Evolutionary conservation across 352 stramenopile genomes (phyloP), one percentile per base, ranked within the genome.

Genomic region (Globisporangium echinulatum): DNA sequence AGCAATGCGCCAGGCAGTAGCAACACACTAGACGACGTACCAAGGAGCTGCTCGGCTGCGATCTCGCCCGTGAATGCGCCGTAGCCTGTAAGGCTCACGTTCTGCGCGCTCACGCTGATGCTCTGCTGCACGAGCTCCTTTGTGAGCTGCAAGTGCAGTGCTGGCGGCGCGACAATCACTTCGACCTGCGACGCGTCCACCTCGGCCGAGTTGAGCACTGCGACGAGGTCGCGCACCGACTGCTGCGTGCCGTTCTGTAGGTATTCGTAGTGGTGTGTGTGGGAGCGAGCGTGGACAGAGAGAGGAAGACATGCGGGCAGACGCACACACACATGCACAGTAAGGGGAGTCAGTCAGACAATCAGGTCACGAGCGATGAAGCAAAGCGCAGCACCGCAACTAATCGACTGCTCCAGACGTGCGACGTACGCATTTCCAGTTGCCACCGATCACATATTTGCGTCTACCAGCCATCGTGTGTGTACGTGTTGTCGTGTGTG

Each of bases 1-100:
- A 25, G 25, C 25, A 25, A 25, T 25, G 25, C 25, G 25, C 25
- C 25, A 25, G 25, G 25, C 25, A 25, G 25, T 25, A 25, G 10
- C 39, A 5, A 3, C 1, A 11, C 7, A 49, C 5, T 8, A 4
- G 25, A 15, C 17, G 15, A 44, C 61, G 49, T 17, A 72, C 66
- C 68, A 49, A 96, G 73, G 37, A 98, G 73, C 77, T 98, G 90
- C 61, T 94, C 81, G 38, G 88, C 81, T 13, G 90, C 92, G 48
- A 97, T 85, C 59, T 89, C 91, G 58, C 94, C 96, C 51, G 96
- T 98, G 83, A 88, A 98, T 4, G 96, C 96, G 49, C 96, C 96
- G 6, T 76, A 77, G 7, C 80, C 76, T 67, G 96, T 90, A 39
- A 87, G 66, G 67, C 85, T 94, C 58, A 85, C 74, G 64, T 96